Percentiles rank a stretch among this genome's conserved stretches.
phyloP scores from a whole-genome alignment of 176 grass and related monocot species.

The Olyra latifolia region DNA sequence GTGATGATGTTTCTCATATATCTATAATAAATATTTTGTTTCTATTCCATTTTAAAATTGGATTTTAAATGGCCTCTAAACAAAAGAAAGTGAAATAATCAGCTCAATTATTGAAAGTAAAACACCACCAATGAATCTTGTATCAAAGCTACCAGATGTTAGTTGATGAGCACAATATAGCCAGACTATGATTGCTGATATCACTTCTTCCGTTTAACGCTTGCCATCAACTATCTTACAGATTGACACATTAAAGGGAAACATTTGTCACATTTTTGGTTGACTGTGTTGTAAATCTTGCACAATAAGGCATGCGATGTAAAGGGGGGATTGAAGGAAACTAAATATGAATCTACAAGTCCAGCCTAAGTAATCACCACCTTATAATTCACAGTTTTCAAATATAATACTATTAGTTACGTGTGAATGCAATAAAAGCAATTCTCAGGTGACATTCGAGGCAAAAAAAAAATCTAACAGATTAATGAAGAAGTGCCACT shows the following conservation, averaged over 20 bases:
- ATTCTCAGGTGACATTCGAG: not conserved
- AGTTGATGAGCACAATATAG: not conserved
- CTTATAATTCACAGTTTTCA: not conserved
- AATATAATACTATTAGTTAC: not conserved
- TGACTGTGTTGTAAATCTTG: not conserved
- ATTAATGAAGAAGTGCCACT: not conserved
- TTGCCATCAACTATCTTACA: not conserved
- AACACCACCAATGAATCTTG: not conserved
- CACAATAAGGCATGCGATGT: not conserved
- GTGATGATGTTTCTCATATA: not conserved
- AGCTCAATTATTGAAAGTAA: conserved; percentile 13
- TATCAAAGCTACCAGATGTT: not conserved
- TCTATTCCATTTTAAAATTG: not conserved
- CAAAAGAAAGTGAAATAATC: not conserved
- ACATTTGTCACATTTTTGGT: not conserved
- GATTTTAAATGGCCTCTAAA: not conserved
- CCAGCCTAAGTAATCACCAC: not conserved
- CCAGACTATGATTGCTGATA: not conserved
- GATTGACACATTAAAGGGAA: conserved; percentile 1
- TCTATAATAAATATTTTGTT: not conserved
- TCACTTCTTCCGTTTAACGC: not conserved
- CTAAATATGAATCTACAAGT: not conserved
- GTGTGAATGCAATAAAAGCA: not conserved
- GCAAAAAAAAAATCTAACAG: not conserved
- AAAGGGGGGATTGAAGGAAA: not conserved